Evolutionary conservation across 192 early-diverging fungal genomes (phyloP), one percentile per base, ranked within the genome.

Genomic region (Podila minutissima): DNA sequence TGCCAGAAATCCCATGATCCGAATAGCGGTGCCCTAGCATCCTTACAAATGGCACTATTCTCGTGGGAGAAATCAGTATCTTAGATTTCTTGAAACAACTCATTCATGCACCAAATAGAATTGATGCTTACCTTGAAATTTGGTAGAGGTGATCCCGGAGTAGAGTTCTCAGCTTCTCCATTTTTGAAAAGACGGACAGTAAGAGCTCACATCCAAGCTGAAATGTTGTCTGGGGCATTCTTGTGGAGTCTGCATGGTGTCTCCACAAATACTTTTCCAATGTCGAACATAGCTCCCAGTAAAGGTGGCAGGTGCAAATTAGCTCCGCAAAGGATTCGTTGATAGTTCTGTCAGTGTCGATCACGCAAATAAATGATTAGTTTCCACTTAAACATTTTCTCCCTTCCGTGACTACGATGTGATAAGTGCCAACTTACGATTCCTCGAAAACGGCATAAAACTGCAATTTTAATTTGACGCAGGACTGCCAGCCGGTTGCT

Each of bases 1-100:
- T 62, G 67, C 77, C 77, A 81, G 11, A 69, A 32, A 5, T 65
- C 62, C 77, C 77, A 81, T 3, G 71, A 73, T n/a, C 77, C 77
- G 32, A 81, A 81, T 0, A 73, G 33, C n/a, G 77, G 77, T 5
- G 37, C 77, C 26, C 33, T 66, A 1, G 49, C 50, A 71, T 66
- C 55, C 17, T 62, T 63, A 29, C 41, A 76, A 22, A 76, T 70
- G 28, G 24, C 22, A 12, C 19, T n/a, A 22, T 17, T 3, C 8
- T 32, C 19, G 17, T 48, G 48, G 15, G 1, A 17, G 29, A 53
- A 37, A 29, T 35, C 20, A 68, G 11, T 13, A 10, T 9, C 13
- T 22, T 12, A 65, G 24, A 2, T 10, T 55, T 19, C n/a, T 3
- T 20, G 20, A 28, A 24, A 55, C 22, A 35, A 38, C 19, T 37